Evolutionary conservation across 140 eudicot species (phyloP).

Genomic region (Anethum foeniculum): DNA sequence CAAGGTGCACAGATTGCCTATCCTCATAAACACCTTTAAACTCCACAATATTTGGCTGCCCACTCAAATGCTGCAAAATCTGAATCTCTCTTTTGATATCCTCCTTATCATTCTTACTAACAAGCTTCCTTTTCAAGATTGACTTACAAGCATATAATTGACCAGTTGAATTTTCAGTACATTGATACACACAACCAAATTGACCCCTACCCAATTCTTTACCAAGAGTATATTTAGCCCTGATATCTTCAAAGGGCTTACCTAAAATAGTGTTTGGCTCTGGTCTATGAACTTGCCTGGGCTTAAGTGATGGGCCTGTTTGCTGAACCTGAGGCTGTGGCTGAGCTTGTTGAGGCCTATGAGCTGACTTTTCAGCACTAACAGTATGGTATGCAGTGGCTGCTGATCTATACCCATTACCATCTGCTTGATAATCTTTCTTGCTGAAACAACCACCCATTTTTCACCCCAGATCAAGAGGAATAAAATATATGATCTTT

Average conservation of each 20-base stretch:
- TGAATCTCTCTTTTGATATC: conserved; percentile 47
- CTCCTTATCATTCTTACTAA: conserved; percentile 37
- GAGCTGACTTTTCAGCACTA: conserved; percentile 1
- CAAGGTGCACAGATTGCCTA: conserved; percentile 36
- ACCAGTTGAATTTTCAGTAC: conserved; percentile 36
- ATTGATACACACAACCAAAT: conserved; percentile 42
- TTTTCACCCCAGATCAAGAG: neutral
- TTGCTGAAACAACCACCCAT: conserved; percentile 13
- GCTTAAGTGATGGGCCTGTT: neutral
- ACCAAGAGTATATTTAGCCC: conserved; percentile 20
- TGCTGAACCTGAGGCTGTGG: neutral
- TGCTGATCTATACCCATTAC: conserved; percentile 8
- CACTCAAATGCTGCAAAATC: conserved; percentile 48
- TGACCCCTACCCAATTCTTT: conserved; percentile 49
- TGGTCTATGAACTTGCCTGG: neutral
- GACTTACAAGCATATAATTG: conserved; percentile 56
- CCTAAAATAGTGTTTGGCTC: conserved; percentile 24
- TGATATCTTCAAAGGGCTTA: conserved; percentile 22
- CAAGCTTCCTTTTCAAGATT: conserved; percentile 41
- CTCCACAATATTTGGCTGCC: conserved; percentile 40
- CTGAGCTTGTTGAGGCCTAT: conserved; percentile 1
- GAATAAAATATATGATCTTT: neutral
- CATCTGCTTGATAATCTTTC: neutral
- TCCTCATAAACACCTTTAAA: conserved; percentile 50
- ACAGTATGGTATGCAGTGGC: neutral